Evolutionary conservation across 1,284 basidiomycete genomes (phyloP).

Genomic region (Austroboletus rostrupii): DNA sequence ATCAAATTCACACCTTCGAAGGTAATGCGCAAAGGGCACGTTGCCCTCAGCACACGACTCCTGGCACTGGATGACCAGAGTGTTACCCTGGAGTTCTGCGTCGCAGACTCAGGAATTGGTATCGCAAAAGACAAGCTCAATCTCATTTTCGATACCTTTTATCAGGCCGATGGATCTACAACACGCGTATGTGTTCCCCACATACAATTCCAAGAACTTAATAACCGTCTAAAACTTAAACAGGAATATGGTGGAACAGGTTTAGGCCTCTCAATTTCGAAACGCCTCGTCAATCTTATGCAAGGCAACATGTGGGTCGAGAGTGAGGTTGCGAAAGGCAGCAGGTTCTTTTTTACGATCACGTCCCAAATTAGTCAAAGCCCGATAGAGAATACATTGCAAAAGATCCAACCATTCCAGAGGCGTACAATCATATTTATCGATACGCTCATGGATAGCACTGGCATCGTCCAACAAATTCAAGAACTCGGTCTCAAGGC

Average conservation of each 20-base stretch:
- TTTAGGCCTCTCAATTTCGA: constrained; percentile 92
- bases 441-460: constrained; percentile 79
- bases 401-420: constrained; percentile 75
- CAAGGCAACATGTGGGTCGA: constrained; percentile 99
- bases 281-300: constrained; percentile 96
- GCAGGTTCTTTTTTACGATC: constrained; percentile 97
- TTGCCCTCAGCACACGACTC: constrained; percentile 84
- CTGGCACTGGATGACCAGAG: constrained; percentile 71
- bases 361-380: constrained; percentile 77
- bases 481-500: constrained; percentile 81
- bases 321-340: constrained; percentile 87
- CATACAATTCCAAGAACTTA: constrained; percentile 12
- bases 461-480: constrained; percentile 77
- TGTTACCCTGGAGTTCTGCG: constrained; percentile 94
- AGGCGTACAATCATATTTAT: constrained; percentile 85
- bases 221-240: constrained; percentile 16
- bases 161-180: constrained; percentile 95
- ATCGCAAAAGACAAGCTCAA: constrained; percentile 99
- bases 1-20: constrained; percentile 93
- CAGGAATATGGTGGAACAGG: constrained; percentile 98
- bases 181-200: constrained; percentile 58
- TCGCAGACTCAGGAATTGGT: constrained; percentile 96
- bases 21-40: constrained; percentile 78
- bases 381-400: constrained; percentile 66
- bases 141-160: constrained; percentile 99